These are phyloP conservation scores for Amylocystis lapponica DNA, from an alignment of 768 basidiomycete species.

Conservation along the genomic window DNA sequence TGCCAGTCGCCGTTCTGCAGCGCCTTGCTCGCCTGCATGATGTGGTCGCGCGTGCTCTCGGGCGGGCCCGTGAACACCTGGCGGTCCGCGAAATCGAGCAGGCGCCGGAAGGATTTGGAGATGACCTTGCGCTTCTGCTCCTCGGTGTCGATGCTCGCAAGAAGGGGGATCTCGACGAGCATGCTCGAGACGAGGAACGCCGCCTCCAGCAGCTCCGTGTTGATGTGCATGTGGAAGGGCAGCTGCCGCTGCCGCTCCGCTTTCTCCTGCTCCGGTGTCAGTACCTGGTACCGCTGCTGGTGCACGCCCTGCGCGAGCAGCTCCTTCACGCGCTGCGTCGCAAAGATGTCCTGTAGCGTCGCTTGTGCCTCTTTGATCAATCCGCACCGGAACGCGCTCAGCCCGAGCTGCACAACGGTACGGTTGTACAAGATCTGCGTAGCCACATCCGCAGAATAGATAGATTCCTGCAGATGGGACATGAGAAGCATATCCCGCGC, in stretches of 20 bases:
- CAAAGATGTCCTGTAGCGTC: conserved; percentile 92
- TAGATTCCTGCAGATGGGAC: conserved; percentile 97
- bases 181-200: conserved; percentile 98
- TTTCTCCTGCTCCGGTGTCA: conserved; percentile 94
- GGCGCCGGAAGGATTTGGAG: conserved; percentile 93
- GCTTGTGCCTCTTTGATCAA: conserved; percentile 91
- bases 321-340: conserved; percentile 95
- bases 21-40: conserved; percentile 98
- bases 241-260: conserved; percentile 93
- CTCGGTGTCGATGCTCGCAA: conserved; percentile 92
- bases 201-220: conserved; percentile 94
- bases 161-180: conserved; percentile 93
- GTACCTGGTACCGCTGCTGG: conserved; percentile 80
- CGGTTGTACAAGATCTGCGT: conserved; percentile 99
- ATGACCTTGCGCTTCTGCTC: conserved; percentile 90
- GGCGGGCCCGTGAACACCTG: conserved; percentile 98
- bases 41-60: conserved; percentile 98
- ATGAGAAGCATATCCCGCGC: conserved; percentile 97
- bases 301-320: conserved; percentile 95
- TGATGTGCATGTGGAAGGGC: conserved; percentile 99
- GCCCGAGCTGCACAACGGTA: conserved; percentile 92
- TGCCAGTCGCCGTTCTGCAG: conserved; percentile 97
- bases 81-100: conserved; percentile 94
- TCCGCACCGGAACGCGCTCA: conserved; percentile 94
- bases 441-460: conserved; percentile 92